Percentiles rank a stretch among this genome's conserved stretches.
Evolutionary conservation across 2,329 filamentous ascomycete species (phyloP).

Genomic region (Fusarium bulbicola): DNA sequence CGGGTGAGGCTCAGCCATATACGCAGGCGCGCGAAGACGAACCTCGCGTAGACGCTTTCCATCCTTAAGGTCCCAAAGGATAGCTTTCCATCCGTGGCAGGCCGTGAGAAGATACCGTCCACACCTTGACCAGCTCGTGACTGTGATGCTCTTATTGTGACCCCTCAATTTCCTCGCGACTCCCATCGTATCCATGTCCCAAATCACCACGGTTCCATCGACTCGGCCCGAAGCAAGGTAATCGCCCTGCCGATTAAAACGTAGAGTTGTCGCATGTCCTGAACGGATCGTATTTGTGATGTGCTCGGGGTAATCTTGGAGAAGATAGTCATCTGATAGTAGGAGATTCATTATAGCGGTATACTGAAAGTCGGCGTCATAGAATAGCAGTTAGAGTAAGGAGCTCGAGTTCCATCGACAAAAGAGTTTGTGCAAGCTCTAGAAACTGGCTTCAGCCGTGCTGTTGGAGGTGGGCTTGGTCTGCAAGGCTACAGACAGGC

Average conservation of each 20-base stretch:
- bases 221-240: conserved; percentile 93
- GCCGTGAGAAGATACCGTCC: conserved; percentile 91
- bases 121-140: conserved; percentile 92
- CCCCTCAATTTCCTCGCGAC: conserved; percentile 93
- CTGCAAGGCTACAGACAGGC: conserved; percentile 49
- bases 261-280: conserved; percentile 72
- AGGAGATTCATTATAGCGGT: conserved; percentile 63
- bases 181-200: conserved; percentile 97
- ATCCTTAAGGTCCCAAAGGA: conserved; percentile 87
- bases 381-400: conserved; percentile 2
- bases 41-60: conserved; percentile 80
- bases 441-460: conserved; percentile 41
- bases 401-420: conserved; percentile 33
- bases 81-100: conserved; percentile 95
- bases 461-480: conserved; percentile 25
- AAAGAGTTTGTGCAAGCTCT: conserved; percentile 24
- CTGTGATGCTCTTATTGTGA: conserved; percentile 93
- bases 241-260: conserved; percentile 95
- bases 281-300: conserved; percentile 87
- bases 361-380: not conserved
- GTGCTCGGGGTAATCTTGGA: conserved; percentile 88
- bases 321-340: conserved; percentile 69
- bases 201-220: conserved; percentile 94
- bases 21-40: conserved; percentile 91
- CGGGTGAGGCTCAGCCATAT: conserved; percentile 94